These are phyloP conservation scores for Cantharellus cinnabarinus DNA, from an alignment of 768 basidiomycete species.

Conservation along the genomic window DNA sequence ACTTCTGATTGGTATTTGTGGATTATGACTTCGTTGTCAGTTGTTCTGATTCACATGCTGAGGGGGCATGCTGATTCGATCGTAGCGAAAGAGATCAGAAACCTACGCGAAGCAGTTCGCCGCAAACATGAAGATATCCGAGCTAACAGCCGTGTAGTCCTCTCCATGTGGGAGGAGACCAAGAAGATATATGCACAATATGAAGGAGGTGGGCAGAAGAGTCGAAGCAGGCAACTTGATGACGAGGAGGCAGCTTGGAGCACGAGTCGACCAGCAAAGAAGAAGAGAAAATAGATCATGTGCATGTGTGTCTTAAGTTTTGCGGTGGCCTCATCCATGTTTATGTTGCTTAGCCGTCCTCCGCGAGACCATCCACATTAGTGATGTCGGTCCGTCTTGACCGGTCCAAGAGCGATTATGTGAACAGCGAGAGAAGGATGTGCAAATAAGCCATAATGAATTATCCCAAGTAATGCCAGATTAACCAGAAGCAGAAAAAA, in stretches of 20 bases:
- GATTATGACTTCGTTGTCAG: neutral
- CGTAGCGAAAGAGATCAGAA: neutral
- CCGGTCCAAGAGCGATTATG: too few relatives aligned
- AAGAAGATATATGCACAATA: too few relatives aligned
- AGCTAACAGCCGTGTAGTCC: slow-evolving; percentile 4
- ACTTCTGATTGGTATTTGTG: neutral
- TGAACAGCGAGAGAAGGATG: neutral
- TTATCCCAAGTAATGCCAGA: slow-evolving; percentile 72
- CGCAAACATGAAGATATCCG: slow-evolving; percentile 4
- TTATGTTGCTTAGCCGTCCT: too few relatives aligned
- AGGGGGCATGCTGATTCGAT: slow-evolving; percentile 7
- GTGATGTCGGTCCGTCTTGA: too few relatives aligned
- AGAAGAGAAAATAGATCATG: too few relatives aligned
- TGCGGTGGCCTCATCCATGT: too few relatives aligned
- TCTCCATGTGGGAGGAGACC: neutral
- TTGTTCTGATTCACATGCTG: slow-evolving; percentile 27
- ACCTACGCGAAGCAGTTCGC: slow-evolving; percentile 1
- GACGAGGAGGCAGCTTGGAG: too few relatives aligned
- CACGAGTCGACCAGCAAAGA: too few relatives aligned
- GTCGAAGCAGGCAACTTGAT: too few relatives aligned
- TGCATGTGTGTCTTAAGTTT: too few relatives aligned
- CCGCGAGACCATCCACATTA: too few relatives aligned
- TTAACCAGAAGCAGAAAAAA: slow-evolving; percentile 82
- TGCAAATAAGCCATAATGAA: neutral
- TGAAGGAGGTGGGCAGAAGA: too few relatives aligned